Evolutionary conservation across 148 eudicot genomes (phyloP).

Genomic region (Chenopodium suecicum): DNA sequence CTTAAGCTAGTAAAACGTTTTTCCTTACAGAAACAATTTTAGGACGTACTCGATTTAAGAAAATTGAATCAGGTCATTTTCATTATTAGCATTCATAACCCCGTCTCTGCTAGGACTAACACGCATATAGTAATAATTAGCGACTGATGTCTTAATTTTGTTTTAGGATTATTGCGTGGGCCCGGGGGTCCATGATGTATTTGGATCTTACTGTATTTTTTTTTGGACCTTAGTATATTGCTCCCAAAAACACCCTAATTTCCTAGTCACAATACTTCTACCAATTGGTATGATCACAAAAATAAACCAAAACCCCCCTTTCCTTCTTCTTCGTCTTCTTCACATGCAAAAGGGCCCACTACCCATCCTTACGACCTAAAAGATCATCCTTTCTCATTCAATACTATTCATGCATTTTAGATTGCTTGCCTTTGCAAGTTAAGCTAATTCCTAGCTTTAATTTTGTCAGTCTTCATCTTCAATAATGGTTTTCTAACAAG

Average conservation of each 20-base stretch:
- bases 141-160: too few species aligned
- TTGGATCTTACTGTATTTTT: background rate
- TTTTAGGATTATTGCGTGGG: background rate
- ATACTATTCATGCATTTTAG: conserved; percentile 10
- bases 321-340: background rate
- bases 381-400: background rate
- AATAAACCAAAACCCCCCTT: background rate
- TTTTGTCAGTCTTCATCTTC: background rate
- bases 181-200: background rate
- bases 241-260: background rate
- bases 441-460: background rate
- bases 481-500: background rate
- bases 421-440: conserved; percentile 13
- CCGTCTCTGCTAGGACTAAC: too few species aligned
- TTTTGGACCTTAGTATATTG: background rate
- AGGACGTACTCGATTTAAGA: too few species aligned
- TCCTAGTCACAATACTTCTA: background rate
- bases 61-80: too few species aligned
- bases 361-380: conserved; percentile 1
- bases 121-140: too few species aligned
- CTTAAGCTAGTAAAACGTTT: too few species aligned
- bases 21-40: too few species aligned
- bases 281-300: background rate
- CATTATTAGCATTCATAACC: too few species aligned
- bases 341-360: conserved; percentile 33